Evolutionary conservation across 306 rosid species (phyloP).

Genomic region (Dryas alaskensis): DNA sequence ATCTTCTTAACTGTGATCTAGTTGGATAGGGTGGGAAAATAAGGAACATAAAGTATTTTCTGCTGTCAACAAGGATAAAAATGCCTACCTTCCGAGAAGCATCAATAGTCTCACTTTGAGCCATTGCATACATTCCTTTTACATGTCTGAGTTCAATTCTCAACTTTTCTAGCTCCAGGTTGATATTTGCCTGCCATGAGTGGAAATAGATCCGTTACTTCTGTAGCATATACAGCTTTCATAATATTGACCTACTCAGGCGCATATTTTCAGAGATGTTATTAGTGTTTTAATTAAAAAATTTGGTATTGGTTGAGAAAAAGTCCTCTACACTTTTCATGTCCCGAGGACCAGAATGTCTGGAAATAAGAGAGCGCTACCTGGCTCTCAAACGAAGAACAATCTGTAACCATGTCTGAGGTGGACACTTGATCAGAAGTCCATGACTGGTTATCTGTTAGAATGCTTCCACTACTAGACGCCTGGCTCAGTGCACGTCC

Average conservation of each 20-base stretch:
- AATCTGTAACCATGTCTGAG: constrained; percentile 35
- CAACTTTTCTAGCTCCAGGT: constrained; percentile 80
- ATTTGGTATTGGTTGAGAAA: neutral
- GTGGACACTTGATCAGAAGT: constrained; percentile 43
- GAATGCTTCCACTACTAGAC: constrained; percentile 54
- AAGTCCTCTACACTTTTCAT: neutral
- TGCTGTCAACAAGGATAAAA: constrained; percentile 18
- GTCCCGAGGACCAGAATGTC: no score
- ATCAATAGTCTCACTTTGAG: constrained; percentile 66
- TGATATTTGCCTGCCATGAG: constrained; percentile 51
- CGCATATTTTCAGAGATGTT: neutral
- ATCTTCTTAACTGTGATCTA: neutral
- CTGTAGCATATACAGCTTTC: neutral
- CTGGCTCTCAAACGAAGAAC: constrained; percentile 60
- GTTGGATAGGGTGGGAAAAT: constrained; percentile 7
- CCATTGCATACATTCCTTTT: constrained; percentile 81
- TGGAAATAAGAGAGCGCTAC: constrained; percentile 34
- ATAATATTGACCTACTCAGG: neutral
- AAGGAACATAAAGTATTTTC: constrained; percentile 15
- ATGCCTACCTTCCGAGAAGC: constrained; percentile 69
- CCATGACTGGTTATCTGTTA: constrained; percentile 48
- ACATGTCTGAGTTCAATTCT: constrained; percentile 84
- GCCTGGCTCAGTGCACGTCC: constrained; percentile 37
- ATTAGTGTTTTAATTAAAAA: neutral
- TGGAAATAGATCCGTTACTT: constrained; percentile 3